phyloP scores from a whole-genome alignment of 768 basidiomycete species.

The Lactarius quietus region DNA sequence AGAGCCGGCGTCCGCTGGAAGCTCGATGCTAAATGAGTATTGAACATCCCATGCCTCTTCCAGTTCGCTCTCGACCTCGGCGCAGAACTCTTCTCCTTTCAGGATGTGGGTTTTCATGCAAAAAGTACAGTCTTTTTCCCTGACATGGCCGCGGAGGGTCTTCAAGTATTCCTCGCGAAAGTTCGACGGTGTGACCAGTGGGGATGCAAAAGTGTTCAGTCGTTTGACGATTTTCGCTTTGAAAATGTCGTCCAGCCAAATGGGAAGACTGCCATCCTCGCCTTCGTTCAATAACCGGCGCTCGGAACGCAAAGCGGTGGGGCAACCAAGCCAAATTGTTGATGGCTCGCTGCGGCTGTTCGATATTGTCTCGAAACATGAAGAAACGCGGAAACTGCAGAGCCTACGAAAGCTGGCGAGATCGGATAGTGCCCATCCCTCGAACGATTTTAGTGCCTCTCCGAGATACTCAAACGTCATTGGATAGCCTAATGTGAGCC shows the following conservation, averaged over 20 bases:
- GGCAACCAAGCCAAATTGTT: conserved; percentile 6
- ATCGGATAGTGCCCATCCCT: neutral
- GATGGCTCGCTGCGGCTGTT: neutral
- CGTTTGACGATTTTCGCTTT: neutral
- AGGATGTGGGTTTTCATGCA: conserved; percentile 2
- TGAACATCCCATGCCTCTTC: neutral
- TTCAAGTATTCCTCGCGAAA: neutral
- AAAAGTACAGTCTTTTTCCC: neutral
- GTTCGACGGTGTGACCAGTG: neutral
- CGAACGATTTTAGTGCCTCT: neutral
- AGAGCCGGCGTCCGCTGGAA: neutral
- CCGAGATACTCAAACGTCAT: conserved; percentile 24
- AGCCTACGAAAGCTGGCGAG: neutral
- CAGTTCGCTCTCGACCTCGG: neutral
- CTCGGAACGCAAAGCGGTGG: no score
- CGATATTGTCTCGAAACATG: neutral
- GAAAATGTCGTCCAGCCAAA: neutral
- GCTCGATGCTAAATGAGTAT: neutral
- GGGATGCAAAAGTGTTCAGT: neutral
- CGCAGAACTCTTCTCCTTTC: conserved; percentile 1
- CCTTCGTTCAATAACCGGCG: rapidly evolving
- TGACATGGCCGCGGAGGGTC: neutral
- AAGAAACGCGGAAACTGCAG: neutral
- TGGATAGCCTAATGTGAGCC: neutral
- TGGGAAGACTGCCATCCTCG: neutral